phyloP scores from a whole-genome alignment of 2,329 filamentous ascomycete genomes.

The Fusarium paranaense region DNA sequence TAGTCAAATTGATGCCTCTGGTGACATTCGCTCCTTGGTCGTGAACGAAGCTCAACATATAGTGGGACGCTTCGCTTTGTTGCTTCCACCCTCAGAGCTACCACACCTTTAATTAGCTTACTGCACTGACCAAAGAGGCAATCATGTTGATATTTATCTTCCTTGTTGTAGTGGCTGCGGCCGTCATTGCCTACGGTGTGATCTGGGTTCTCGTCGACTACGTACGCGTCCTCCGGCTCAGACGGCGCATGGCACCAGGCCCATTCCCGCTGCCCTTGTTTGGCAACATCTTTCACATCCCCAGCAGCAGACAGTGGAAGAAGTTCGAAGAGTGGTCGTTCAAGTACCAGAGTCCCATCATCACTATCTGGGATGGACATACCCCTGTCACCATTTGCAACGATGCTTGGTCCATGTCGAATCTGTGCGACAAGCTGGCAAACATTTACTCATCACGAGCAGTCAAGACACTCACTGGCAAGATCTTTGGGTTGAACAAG shows the following conservation, averaged over 20 bases:
- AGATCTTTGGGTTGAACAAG: slow-evolving; percentile 14
- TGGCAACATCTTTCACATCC: slow-evolving; percentile 12
- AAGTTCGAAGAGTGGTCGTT: slow-evolving; percentile 18
- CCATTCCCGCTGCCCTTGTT: slow-evolving; percentile 1
- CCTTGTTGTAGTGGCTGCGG: background rate
- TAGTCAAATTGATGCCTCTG: too few species aligned
- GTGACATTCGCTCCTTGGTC: too few species aligned
- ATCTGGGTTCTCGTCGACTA: background rate
- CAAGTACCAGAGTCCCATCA: slow-evolving; percentile 9
- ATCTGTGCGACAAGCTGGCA: slow-evolving; percentile 15
- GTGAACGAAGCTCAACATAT: too few species aligned
- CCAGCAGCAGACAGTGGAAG: slow-evolving; percentile 5
- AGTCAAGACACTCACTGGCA: slow-evolving; percentile 12
- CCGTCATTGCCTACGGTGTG: background rate
- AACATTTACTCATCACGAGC: slow-evolving; percentile 15
- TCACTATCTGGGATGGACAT: slow-evolving; percentile 18
- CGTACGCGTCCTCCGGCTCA: background rate
- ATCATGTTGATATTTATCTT: background rate
- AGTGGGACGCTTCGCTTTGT: too few species aligned
- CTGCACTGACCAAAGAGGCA: background rate
- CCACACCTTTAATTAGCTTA: background rate
- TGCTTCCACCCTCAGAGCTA: too few species aligned
- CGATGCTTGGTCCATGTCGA: slow-evolving; percentile 22
- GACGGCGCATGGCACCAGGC: background rate
- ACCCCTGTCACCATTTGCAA: slow-evolving; percentile 13